These are phyloP conservation scores for Pichia thaimueangensis DNA, from an alignment of 805 yeast species.

Conservation along the genomic window DNA sequence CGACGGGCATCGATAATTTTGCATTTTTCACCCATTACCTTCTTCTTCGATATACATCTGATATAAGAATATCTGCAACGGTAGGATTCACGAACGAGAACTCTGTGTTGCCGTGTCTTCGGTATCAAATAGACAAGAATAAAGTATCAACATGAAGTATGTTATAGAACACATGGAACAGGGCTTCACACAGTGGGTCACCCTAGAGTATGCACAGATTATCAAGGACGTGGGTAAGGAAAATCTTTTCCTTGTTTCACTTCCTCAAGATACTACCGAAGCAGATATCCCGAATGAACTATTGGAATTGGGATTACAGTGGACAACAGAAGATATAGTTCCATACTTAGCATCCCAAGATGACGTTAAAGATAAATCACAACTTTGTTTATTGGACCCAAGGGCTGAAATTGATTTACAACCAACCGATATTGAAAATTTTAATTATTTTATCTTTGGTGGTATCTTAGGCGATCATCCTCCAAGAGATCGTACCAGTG, in stretches of 20 bases:
- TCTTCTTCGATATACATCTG: too few species aligned
- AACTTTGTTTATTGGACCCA: constrained; percentile 86
- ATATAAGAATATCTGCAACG: too few species aligned
- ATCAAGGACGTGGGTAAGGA: constrained; percentile 75
- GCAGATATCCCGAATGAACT: constrained; percentile 59
- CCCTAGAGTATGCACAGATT: constrained; percentile 77
- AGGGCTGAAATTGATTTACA: constrained; percentile 67
- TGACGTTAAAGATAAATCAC: constrained; percentile 28
- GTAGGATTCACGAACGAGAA: too few species aligned
- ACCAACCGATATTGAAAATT: constrained; percentile 59
- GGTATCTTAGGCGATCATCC: constrained; percentile 96
- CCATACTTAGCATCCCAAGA: constrained; percentile 25
- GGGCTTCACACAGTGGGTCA: constrained; percentile 95
- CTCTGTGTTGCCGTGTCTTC: too few species aligned
- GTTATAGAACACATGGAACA: constrained; percentile 96
- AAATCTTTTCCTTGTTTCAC: constrained; percentile 69
- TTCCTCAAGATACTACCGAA: constrained; percentile 57
- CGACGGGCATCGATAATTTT: too few species aligned
- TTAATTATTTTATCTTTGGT: constrained; percentile 90
- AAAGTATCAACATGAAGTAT: constrained; percentile 90
- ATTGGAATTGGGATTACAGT: constrained; percentile 58
- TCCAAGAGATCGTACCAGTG: constrained; percentile 88
- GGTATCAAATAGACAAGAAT: too few species aligned
- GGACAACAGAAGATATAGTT: constrained; percentile 72
- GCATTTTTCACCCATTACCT: too few species aligned